A percentile compares a stretch with the other conserved stretches of the same genome.
These are phyloP conservation scores for Pleurotus giganteus DNA, from an alignment of 768 basidiomycete species.

Conservation along the genomic window DNA sequence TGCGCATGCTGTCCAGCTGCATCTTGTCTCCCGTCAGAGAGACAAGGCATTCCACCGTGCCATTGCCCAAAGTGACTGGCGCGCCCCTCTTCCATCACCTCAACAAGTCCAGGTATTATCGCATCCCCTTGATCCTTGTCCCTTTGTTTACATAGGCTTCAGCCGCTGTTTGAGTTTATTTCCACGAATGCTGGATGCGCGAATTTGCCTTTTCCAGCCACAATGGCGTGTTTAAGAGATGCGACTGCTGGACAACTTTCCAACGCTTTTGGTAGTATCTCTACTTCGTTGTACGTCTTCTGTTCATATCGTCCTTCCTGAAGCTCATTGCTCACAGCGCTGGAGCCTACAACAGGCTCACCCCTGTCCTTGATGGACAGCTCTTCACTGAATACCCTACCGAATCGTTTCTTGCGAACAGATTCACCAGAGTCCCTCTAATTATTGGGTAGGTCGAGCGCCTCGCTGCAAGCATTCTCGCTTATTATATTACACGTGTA, in stretches of 20 bases:
- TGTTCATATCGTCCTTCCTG: background rate
- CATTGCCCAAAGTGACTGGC: constrained; percentile 61
- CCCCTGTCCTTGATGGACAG: constrained; percentile 46
- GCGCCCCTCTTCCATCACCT: constrained; percentile 47
- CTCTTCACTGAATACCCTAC: constrained; percentile 51
- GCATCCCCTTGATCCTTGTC: background rate
- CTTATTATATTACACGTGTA: constrained; percentile 12
- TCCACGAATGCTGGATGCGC: constrained; percentile 51
- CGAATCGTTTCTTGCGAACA: constrained; percentile 37
- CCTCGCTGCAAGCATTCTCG: too few relatives aligned
- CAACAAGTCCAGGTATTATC: constrained; percentile 49
- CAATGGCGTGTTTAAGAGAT: constrained; percentile 46
- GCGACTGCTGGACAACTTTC: constrained; percentile 50
- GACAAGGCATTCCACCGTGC: constrained; percentile 46
- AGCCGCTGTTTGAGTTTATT: constrained; percentile 55
- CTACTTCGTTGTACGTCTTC: constrained; percentile 41
- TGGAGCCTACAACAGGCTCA: constrained; percentile 32
- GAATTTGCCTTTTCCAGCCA: constrained; percentile 25
- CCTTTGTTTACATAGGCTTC: too few relatives aligned
- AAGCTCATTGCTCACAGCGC: constrained; percentile 24
- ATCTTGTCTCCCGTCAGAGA: constrained; percentile 44
- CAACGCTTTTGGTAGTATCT: constrained; percentile 46
- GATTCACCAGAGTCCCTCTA: constrained; percentile 48
- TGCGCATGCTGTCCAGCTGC: constrained; percentile 47
- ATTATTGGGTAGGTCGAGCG: constrained; percentile 47